A percentile compares a stretch with the other conserved stretches of the same genome.
These are phyloP conservation scores for Avena sativa DNA, from an alignment of 176 grass and related monocot genomes.

Conservation along the genomic window DNA sequence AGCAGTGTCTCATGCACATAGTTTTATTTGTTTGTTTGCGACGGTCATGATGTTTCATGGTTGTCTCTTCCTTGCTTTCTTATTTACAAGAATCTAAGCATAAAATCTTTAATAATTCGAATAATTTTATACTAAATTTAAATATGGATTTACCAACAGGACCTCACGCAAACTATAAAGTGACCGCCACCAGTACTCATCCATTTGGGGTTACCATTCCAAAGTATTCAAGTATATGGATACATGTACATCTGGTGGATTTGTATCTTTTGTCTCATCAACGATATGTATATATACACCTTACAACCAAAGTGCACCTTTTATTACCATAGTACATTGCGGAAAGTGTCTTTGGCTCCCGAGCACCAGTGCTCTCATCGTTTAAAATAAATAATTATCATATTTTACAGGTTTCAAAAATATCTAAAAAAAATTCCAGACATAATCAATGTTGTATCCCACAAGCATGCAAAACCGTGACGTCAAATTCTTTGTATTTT, in stretches of 20 bases:
- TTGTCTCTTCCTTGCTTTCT: background rate
- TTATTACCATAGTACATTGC: background rate
- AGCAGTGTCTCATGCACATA: too few relatives aligned
- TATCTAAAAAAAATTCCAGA: too few relatives aligned
- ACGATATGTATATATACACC: background rate
- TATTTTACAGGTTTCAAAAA: too few relatives aligned
- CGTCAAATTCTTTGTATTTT: too few relatives aligned
- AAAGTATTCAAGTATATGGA: background rate
- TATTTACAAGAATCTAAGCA: background rate
- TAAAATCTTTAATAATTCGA: background rate
- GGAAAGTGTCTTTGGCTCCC: too few relatives aligned
- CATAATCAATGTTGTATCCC: too few relatives aligned
- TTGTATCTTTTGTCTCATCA: conserved; percentile 6
- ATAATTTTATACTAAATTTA: background rate
- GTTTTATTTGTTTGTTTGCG: too few relatives aligned
- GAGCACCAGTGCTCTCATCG: too few relatives aligned
- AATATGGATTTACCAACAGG: background rate
- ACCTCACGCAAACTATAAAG: background rate
- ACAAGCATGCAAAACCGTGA: too few relatives aligned
- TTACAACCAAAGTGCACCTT: background rate
- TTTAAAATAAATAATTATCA: too few relatives aligned
- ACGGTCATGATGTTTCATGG: background rate
- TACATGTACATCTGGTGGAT: background rate
- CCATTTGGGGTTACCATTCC: background rate
- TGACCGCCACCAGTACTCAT: background rate